These are phyloP conservation scores for Casuarina glauca DNA, from an alignment of 306 rosid genomes.

Conservation along the genomic window DNA sequence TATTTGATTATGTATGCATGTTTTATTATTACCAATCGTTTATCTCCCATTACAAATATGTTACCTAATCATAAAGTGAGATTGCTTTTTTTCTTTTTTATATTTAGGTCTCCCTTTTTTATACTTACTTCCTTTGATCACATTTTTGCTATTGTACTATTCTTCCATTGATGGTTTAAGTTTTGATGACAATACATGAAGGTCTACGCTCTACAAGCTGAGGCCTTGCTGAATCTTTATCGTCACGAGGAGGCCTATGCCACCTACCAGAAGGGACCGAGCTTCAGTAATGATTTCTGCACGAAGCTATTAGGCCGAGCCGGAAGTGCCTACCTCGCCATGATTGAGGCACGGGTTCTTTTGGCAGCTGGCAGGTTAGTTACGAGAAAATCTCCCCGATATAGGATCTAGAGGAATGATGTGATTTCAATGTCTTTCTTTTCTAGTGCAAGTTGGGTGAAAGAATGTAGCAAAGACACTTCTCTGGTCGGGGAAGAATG, in stretches of 20 bases:
- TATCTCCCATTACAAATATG: no score
- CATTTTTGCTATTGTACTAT: background rate
- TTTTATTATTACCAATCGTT: no score
- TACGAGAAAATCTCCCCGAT: conserved; percentile 15
- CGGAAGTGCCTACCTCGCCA: conserved; percentile 49
- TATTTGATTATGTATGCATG: no score
- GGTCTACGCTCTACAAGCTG: conserved; percentile 83
- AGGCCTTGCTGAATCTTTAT: conserved; percentile 70
- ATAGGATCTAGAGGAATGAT: no score
- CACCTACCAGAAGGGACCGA: conserved; percentile 58
- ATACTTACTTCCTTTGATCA: background rate
- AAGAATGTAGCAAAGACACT: no score
- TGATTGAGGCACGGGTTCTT: conserved; percentile 67
- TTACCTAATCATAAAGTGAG: no score
- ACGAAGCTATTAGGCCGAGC: conserved; percentile 58
- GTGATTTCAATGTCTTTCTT: no score
- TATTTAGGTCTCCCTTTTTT: no score
- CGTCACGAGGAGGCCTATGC: conserved; percentile 78
- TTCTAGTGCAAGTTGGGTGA: no score
- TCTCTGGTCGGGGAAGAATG: no score
- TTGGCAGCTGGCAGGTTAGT: conserved; percentile 86
- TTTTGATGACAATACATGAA: conserved; percentile 13
- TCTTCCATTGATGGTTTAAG: background rate
- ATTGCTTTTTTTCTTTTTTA: no score
- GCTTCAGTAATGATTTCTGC: conserved; percentile 48